Evolutionary conservation across 768 basidiomycete species (phyloP), one percentile per base, ranked within the genome.

Genomic region (Strobilomyces dryophilus): DNA sequence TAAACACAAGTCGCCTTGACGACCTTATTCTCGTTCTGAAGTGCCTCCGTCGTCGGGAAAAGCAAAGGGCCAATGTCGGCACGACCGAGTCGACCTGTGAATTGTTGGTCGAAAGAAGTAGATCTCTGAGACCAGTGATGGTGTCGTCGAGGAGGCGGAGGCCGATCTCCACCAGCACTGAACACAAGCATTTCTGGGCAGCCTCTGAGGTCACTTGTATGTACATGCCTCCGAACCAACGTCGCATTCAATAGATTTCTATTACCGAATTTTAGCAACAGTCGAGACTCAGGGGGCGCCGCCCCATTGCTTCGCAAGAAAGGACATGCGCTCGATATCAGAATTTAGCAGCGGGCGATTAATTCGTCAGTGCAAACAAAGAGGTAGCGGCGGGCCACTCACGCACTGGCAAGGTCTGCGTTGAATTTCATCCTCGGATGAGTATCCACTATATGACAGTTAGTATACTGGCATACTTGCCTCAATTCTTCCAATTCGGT

Each of bases 401-500:
- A 55, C 49, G 41, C n/a, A n/a, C n/a, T n/a, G n/a, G n/a, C 36
- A 0, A 51, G 42, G 10, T 39, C 7, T 14, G 0, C 9, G n/a
- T n/a, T n/a, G n/a, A 4, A 51, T 27, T 17, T 55, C 56, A 5
- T 44, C 1, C 14, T 32, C 24, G 4, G 52, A n/a, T 48, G 48
- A 57, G 11, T 15, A 8, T 53, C 32, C 47, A 53, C 52, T 1
- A 52, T 7, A 15, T 52, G 48, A n/a, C 35, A 18, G 9, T 21
- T 0, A 1, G 46, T 45, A 0, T 5, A n/a, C n/a, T 5, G 4
- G 1, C 12, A 2, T 43, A 21, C 8, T 46, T 46, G 6, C 32
- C 49, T 52, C 51, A 56, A 11, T 32, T 27, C 3, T 46, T 40
- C 44, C 47, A 53, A 7, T 26, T 31, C n/a, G n/a, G n/a, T n/a